These are phyloP conservation scores for Galerina sulciceps DNA, from an alignment of 768 basidiomycete species.

Conservation along the genomic window DNA sequence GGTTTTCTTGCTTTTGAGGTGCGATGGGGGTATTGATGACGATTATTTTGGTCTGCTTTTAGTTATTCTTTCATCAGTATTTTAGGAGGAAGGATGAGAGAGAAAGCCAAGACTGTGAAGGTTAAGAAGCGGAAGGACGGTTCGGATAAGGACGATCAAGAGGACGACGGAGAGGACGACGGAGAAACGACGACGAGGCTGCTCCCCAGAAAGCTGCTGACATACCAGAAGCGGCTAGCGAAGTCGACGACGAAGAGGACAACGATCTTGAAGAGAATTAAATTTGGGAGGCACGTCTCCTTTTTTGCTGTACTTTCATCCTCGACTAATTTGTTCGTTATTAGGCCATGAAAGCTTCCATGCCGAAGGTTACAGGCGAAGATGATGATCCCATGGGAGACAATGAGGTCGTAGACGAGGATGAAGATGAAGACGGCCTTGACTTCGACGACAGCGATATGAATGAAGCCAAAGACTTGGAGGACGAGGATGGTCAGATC, in stretches of 20 bases:
- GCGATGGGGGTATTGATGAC: background rate
- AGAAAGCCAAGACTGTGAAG: conserved; percentile 49
- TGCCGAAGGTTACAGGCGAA: conserved; percentile 65
- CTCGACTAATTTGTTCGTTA: conserved; percentile 1
- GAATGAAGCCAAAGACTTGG: conserved; percentile 31
- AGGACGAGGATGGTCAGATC: conserved; percentile 28
- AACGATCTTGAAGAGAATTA: conserved; percentile 54
- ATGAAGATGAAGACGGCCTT: conserved; percentile 32
- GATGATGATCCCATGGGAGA: conserved; percentile 48
- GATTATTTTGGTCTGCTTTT: background rate
- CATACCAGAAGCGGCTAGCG: conserved; percentile 36
- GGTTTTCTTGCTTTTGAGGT: background rate
- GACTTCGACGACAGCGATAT: conserved; percentile 31
- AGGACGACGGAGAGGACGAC: conserved; percentile 38
- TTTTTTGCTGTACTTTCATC: background rate
- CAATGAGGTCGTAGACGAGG: conserved; percentile 36
- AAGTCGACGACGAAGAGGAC: conserved; percentile 37
- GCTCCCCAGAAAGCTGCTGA: conserved; percentile 28
- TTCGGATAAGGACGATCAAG: conserved; percentile 42
- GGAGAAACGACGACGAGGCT: conserved; percentile 33
- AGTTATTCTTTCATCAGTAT: conserved; percentile 93
- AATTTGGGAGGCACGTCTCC: conserved; percentile 82
- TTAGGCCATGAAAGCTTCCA: conserved; percentile 88
- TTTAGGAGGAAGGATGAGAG: conserved; percentile 75
- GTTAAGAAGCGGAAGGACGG: conserved; percentile 35